Conservation (phyloP, 2,329 filamentous ascomycete genomes). For the Chrysoporthe deuterocubensis region DNA sequence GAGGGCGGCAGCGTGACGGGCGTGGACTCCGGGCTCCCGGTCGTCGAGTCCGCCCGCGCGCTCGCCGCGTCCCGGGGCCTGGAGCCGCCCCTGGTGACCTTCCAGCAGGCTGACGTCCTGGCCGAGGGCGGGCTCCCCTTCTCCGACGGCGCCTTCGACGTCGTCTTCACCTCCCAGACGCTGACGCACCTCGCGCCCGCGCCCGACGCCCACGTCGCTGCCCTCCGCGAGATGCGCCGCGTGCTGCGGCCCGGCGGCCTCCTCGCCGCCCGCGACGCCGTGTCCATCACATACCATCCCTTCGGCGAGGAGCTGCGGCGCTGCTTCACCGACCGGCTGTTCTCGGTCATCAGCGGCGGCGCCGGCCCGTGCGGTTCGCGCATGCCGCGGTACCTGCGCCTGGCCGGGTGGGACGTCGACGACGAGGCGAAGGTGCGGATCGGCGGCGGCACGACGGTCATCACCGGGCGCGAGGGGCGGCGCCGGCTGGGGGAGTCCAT, state of each 20-base stretch:
- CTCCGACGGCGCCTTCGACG: slow-evolving; percentile 36
- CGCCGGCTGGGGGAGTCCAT: slow-evolving; percentile 36
- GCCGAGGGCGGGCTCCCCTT: slow-evolving; percentile 35
- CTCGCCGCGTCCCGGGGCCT: background rate
- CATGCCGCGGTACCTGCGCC: slow-evolving; percentile 15
- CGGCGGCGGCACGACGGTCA: slow-evolving; percentile 38
- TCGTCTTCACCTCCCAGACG: slow-evolving; percentile 38
- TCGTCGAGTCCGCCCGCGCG: slow-evolving; percentile 6
- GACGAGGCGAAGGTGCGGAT: slow-evolving; percentile 34
- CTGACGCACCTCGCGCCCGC: slow-evolving; percentile 34
- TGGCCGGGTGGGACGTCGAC: slow-evolving; percentile 10
- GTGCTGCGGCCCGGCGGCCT: slow-evolving; percentile 37
- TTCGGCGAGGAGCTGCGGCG: slow-evolving; percentile 13
- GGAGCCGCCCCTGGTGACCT: background rate
- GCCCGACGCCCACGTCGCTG: slow-evolving; percentile 29
- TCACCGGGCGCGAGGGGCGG: slow-evolving; percentile 34
- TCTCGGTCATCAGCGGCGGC: background rate
- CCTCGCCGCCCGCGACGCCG: slow-evolving; percentile 38
- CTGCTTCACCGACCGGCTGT: background rate
- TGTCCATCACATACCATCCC: slow-evolving; percentile 5
- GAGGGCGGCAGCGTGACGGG: slow-evolving; percentile 17
- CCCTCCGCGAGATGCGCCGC: slow-evolving; percentile 38
- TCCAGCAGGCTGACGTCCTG: slow-evolving; percentile 33
- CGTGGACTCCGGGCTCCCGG: slow-evolving; percentile 13
- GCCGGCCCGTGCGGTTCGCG: background rate